Conservation (phyloP, 352 stramenopile species). For the Phytophthora uliginosa region DNA sequence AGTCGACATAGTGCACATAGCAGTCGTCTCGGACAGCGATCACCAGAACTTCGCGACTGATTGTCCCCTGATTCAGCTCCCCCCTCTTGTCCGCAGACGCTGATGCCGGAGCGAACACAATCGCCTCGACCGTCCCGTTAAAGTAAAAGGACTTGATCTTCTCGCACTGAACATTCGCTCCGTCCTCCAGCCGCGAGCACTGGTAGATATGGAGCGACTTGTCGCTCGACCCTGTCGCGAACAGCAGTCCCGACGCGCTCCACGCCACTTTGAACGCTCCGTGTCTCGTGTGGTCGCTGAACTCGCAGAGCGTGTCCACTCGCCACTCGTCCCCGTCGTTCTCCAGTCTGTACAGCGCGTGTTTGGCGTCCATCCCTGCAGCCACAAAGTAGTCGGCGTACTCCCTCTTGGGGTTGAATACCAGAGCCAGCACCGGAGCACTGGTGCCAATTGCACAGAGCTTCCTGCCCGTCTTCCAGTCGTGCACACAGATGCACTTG, state of each 20-base stretch:
- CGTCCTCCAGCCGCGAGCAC: slow-evolving; percentile 36
- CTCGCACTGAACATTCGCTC: slow-evolving; percentile 36
- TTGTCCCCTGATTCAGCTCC: neutral
- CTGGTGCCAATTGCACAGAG: slow-evolving; percentile 47
- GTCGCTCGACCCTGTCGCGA: slow-evolving; percentile 81
- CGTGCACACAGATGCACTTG: slow-evolving; percentile 76
- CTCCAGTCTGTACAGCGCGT: slow-evolving; percentile 64
- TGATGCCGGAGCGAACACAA: slow-evolving; percentile 61
- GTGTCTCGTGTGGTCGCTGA: slow-evolving; percentile 81
- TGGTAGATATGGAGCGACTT: slow-evolving; percentile 81
- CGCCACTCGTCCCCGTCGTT: slow-evolving; percentile 41
- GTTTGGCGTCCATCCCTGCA: slow-evolving; percentile 78
- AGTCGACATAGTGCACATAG: slow-evolving; percentile 89
- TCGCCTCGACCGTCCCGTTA: slow-evolving; percentile 80
- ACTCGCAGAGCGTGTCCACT: slow-evolving; percentile 52
- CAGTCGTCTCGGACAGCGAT: slow-evolving; percentile 84
- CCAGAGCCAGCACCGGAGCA: slow-evolving; percentile 66
- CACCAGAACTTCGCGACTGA: slow-evolving; percentile 54
- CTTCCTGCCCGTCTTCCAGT: slow-evolving; percentile 65
- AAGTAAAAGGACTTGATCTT: slow-evolving; percentile 91
- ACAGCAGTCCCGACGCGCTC: slow-evolving; percentile 61
- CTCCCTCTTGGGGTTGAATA: slow-evolving; percentile 61
- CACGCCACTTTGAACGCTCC: slow-evolving; percentile 77
- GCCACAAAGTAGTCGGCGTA: slow-evolving; percentile 68
- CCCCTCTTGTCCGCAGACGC: too few relatives aligned